These are phyloP conservation scores for Syncephalastrum sp. DNA, from an alignment of 371 early-diverging fungal genomes.

Conservation along the genomic window DNA sequence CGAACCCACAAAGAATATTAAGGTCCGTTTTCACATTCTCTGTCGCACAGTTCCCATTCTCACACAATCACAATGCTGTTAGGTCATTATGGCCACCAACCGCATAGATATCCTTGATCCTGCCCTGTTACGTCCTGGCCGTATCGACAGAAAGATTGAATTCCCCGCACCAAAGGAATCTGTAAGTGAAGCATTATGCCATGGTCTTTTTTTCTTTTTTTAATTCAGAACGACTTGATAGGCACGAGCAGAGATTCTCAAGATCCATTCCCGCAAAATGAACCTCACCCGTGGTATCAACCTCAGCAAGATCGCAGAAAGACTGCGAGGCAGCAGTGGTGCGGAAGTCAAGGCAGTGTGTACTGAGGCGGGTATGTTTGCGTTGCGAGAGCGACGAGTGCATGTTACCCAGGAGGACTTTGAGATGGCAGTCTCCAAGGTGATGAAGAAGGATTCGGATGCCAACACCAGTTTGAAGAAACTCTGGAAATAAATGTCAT, in stretches of 20 bases:
- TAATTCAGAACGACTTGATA: slow-evolving; percentile 10
- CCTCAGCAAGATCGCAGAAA: slow-evolving; percentile 97
- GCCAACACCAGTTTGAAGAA: slow-evolving; percentile 95
- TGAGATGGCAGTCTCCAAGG: slow-evolving; percentile 99
- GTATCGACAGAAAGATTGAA: slow-evolving; percentile 99
- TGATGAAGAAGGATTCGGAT: slow-evolving; percentile 98
- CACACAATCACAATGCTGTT: background rate
- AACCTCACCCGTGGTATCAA: slow-evolving; percentile 97
- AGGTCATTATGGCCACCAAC: slow-evolving; percentile 56
- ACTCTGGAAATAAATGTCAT: slow-evolving; percentile 76
- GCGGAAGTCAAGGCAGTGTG: slow-evolving; percentile 88
- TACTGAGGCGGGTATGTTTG: slow-evolving; percentile 99
- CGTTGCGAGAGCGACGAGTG: slow-evolving; percentile 98
- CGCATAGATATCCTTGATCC: slow-evolving; percentile 99
- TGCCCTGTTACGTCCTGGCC: slow-evolving; percentile 98
- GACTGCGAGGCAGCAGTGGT: slow-evolving; percentile 98
- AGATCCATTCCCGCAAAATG: slow-evolving; percentile 99
- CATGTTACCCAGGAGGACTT: slow-evolving; percentile 99
- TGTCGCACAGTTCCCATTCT: background rate
- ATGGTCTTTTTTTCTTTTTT: background rate
- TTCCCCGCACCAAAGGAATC: slow-evolving; percentile 92
- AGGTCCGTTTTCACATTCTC: slow-evolving; percentile 33
- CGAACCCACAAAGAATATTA: slow-evolving; percentile 99
- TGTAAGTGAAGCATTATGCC: slow-evolving; percentile 20
- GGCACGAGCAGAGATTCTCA: slow-evolving; percentile 98